Base-by-base conservation (phyloP, 768 basidiomycete genomes). In the Mycena maculata region DNA sequence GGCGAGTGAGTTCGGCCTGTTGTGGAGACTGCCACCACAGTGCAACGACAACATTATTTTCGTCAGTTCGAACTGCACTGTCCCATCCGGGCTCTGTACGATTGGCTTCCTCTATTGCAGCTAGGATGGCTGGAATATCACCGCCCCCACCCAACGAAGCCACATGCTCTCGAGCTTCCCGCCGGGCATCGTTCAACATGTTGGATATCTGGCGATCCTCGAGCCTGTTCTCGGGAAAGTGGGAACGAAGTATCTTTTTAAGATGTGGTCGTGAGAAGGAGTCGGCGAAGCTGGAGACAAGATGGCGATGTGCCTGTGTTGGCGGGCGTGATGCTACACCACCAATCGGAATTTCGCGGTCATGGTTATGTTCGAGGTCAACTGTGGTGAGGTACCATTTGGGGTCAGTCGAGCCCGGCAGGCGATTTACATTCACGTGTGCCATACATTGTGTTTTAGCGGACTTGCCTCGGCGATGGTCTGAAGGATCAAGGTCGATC, bases 21-120 rank as follows among this genome's bases (percentile, higher is more conserved):
- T 33, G 22, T 18, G 78, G 78, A 18, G 75, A 77, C 62, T 77
- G 77, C 79, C 80, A 81, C 71, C 75, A 79, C 4, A 79, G 16
- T 8, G 50, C 73, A 41, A 55, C 70, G 13, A 76, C 67, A 4
- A 67, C 50, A 20, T 60, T 64, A 13, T 53, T 12, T 4, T 68
- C 65, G 38, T 76, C 70, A 4, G 77, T 18, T 52, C 67, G 68
- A 20, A 77, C 31, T 3, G 69, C 55, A 52, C 38, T 75, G 23
- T 54, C n/a, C 77, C 77, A 81, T 1, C 74, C 70, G 22, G 63
- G 69, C 47, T 74, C 70, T 10, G 45, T 42, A 1, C 53, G 11
- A 5, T 25, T 61, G 30, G 45, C 28, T 27, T 72, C 55, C 42
- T 73, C 70, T 2, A 79, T 66, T 7, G 38, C 57, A 9, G 62